phyloP scores from a whole-genome alignment of 2,329 filamentous ascomycete genomes.

The Epicoccum sorghinum region DNA sequence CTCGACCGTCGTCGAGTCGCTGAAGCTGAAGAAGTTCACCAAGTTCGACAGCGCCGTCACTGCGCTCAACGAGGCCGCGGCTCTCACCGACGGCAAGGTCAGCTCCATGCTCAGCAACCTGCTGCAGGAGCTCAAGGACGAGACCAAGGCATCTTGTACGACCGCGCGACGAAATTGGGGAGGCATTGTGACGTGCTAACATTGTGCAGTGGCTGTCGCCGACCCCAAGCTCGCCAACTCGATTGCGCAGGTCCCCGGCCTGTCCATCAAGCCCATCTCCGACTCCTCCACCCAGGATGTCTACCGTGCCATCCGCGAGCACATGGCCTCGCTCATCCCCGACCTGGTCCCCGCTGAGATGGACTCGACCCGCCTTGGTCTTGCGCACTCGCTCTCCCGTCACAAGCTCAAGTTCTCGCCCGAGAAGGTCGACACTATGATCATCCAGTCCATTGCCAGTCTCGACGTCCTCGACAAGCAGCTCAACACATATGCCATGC shows the following conservation, averaged over 20 bases:
- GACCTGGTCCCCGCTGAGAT: constrained; percentile 84
- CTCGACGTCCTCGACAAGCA: constrained; percentile 98
- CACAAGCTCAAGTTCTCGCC: constrained; percentile 99
- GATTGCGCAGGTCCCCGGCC: constrained; percentile 87
- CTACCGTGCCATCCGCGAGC: constrained; percentile 91
- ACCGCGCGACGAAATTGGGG: background rate
- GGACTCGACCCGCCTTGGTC: constrained; percentile 92
- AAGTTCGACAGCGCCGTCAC: constrained; percentile 95
- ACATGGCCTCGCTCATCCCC: constrained; percentile 88
- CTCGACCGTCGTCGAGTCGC: constrained; percentile 84
- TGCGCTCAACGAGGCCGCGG: constrained; percentile 81
- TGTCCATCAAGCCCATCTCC: constrained; percentile 83
- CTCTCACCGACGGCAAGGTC: constrained; percentile 89
- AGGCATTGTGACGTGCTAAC: constrained; percentile 17
- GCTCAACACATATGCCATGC: constrained; percentile 97
- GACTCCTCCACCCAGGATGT: constrained; percentile 85
- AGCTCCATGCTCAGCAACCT: constrained; percentile 83
- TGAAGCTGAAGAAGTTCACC: constrained; percentile 95
- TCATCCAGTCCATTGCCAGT: constrained; percentile 88
- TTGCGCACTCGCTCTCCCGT: constrained; percentile 88
- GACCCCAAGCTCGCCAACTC: constrained; percentile 90
- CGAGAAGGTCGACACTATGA: constrained; percentile 99
- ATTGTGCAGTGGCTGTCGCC: constrained; percentile 72
- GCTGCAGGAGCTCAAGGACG: constrained; percentile 89
- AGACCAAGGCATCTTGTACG: constrained; percentile 84